Percentiles rank a stretch among this genome's conserved stretches.
Conservation (phyloP, 2,329 filamentous ascomycete species). For the Diplocarpon rosae region DNA sequence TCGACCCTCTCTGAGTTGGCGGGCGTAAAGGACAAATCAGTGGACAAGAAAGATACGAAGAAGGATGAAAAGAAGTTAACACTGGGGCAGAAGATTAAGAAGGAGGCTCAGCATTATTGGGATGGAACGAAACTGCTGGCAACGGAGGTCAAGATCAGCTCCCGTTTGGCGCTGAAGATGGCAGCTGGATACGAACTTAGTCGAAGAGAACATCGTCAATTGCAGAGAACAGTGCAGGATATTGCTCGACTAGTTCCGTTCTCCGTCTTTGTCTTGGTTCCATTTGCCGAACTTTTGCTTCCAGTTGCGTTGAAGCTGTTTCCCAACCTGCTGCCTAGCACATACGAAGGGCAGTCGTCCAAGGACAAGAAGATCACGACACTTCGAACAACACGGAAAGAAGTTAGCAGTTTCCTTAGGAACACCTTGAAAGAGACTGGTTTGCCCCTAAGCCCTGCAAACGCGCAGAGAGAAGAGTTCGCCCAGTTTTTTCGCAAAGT, state of each 20-base stretch:
- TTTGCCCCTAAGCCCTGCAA: constrained; percentile 72
- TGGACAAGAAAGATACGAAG: constrained; percentile 51
- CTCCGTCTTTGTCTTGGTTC: constrained; percentile 92
- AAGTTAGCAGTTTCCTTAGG: constrained; percentile 83
- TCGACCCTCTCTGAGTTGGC: constrained; percentile 47
- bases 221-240: constrained; percentile 88
- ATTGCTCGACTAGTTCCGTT: constrained; percentile 88
- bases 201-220: constrained; percentile 82
- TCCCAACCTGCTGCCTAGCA: constrained; percentile 94
- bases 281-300: constrained; percentile 86
- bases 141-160: constrained; percentile 87
- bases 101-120: constrained; percentile 91
- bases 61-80: constrained; percentile 81
- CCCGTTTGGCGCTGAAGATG: constrained; percentile 89
- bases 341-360: constrained; percentile 83
- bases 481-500: constrained; percentile 96
- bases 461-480: constrained; percentile 87
- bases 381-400: constrained; percentile 78
- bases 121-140: constrained; percentile 93
- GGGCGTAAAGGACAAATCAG: constrained; percentile 48
- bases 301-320: constrained; percentile 89
- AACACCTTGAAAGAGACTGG: constrained; percentile 89
- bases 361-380: constrained; percentile 80
- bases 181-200: constrained; percentile 94
- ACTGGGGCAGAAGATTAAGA: constrained; percentile 85